Evolutionary conservation across 169 alveolate species (phyloP).

Genomic region (Plasmodium coatneyi): DNA sequence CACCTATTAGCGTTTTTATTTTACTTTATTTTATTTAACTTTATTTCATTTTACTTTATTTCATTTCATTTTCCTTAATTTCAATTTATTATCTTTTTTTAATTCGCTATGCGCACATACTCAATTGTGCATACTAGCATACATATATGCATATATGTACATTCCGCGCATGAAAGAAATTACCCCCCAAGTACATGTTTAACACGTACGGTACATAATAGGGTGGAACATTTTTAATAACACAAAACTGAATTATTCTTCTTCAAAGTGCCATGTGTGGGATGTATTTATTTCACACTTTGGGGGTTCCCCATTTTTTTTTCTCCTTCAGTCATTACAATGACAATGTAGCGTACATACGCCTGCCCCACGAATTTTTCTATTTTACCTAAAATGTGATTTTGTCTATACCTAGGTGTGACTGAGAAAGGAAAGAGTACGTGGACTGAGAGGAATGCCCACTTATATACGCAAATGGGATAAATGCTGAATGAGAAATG

Average conservation of each 20-base stretch:
- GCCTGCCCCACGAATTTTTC: neutral
- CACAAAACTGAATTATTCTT: neutral
- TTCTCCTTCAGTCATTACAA: neutral
- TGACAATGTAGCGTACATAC: neutral
- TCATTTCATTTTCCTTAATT: neutral
- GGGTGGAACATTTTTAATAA: neutral
- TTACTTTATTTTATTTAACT: neutral
- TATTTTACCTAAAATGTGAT: neutral
- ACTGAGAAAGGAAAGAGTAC: neutral
- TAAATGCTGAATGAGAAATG: neutral
- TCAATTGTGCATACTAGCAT: neutral
- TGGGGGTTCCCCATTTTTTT: neutral
- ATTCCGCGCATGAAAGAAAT: neutral
- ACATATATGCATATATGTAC: neutral
- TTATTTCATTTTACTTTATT: neutral
- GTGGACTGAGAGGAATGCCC: neutral
- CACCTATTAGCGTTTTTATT: neutral
- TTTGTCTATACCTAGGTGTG: neutral
- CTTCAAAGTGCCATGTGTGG: neutral
- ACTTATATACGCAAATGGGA: neutral
- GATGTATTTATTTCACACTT: neutral
- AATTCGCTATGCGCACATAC: neutral
- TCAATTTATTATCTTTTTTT: neutral
- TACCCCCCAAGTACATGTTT: neutral
- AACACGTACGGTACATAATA: neutral